phyloP scores from a whole-genome alignment of 129 eudicot genomes.

The Lactuca saligna region DNA sequence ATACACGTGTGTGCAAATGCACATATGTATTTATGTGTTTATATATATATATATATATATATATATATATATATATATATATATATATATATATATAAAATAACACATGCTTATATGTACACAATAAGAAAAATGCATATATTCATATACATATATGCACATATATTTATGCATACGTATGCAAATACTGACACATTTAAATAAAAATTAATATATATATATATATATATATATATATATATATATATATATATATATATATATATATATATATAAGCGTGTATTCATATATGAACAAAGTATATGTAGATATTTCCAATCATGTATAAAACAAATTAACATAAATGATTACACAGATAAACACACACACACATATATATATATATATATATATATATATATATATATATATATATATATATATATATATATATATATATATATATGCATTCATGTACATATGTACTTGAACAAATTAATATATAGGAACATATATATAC shows the following conservation, averaged over 20 bases:
- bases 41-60: constrained; percentile 2
- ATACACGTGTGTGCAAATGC: background rate
- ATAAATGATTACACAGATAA: too few species aligned
- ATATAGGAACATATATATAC: too few species aligned
- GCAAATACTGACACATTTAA: background rate
- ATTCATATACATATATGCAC: background rate
- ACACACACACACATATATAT: background rate
- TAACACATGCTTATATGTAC: too few species aligned
- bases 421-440: background rate
- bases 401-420: constrained; percentile 3
- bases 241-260: constrained; percentile 5
- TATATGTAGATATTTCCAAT: background rate
- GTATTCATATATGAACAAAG: too few species aligned
- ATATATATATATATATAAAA: background rate
- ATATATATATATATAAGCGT: background rate
- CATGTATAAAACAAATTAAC: too few species aligned
- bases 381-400: constrained; percentile 5
- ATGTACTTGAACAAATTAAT: too few species aligned
- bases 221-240: constrained; percentile 5
- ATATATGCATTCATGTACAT: too few species aligned
- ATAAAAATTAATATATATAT: background rate
- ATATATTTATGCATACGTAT: background rate
- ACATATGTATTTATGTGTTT: background rate
- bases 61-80: background rate
- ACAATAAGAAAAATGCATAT: background rate